Evolutionary conservation across 148 eudicot genomes (phyloP).

Genomic region (Rhododendron mucronatum): DNA sequence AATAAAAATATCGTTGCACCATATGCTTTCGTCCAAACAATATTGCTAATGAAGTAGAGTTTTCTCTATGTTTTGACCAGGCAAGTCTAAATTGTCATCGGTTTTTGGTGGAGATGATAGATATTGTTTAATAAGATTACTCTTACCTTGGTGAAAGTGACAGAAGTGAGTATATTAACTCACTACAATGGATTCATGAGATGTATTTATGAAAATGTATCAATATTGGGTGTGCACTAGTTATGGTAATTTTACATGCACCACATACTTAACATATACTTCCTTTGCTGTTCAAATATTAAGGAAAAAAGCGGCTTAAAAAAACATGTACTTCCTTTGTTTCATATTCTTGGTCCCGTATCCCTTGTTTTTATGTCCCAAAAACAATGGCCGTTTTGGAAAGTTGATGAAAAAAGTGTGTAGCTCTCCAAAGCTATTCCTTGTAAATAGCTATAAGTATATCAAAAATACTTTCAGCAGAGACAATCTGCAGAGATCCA

Average conservation of each 20-base stretch:
- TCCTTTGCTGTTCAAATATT: not conserved
- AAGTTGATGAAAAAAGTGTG: not conserved
- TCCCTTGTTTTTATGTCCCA: not conserved
- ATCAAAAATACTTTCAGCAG: no score
- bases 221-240: not conserved
- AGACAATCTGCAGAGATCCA: no score
- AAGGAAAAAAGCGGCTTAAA: not conserved
- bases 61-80: not conserved
- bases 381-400: not conserved
- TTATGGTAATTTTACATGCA: not conserved
- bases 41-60: not conserved
- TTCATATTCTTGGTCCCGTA: not conserved
- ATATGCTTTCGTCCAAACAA: not conserved
- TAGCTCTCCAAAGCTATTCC: not conserved
- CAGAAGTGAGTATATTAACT: not conserved
- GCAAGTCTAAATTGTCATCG: not conserved
- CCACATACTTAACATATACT: not conserved
- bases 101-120: not conserved
- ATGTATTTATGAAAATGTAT: not conserved
- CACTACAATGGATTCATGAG: not conserved
- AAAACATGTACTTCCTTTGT: not conserved
- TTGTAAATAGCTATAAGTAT: not conserved
- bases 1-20: not conserved
- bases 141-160: not conserved
- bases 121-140: not conserved